Evolutionary conservation across 169 alveolate genomes (phyloP).

Genomic region (Cryptosporidium muris): DNA sequence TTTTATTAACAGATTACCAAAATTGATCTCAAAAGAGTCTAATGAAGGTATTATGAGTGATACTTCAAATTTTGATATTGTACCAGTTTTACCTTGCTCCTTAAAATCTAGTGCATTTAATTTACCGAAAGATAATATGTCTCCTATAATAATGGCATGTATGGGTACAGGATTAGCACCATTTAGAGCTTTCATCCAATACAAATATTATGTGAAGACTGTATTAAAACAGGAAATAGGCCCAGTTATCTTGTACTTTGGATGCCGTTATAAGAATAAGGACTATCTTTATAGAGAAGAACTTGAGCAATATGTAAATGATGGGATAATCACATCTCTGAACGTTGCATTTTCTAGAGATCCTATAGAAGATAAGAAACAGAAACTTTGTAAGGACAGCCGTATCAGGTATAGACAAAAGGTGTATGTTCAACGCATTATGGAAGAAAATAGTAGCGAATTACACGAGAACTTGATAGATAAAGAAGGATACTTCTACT

Average conservation of each 20-base stretch:
- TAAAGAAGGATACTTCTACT: constrained; percentile 72
- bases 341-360: constrained; percentile 79
- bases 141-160: constrained; percentile 78
- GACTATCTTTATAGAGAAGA: constrained; percentile 77
- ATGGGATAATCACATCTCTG: constrained; percentile 73
- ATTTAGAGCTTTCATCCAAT: constrained; percentile 78
- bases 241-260: constrained; percentile 77
- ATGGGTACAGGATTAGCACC: constrained; percentile 83
- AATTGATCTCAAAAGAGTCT: constrained; percentile 7
- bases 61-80: constrained; percentile 9
- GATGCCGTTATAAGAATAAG: constrained; percentile 76
- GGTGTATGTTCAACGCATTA: constrained; percentile 78
- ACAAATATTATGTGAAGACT: constrained; percentile 69
- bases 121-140: constrained; percentile 72
- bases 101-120: constrained; percentile 73
- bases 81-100: constrained; percentile 20
- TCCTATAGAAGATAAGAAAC: constrained; percentile 64
- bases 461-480: constrained; percentile 51
- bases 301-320: constrained; percentile 74
- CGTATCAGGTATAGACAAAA: constrained; percentile 70
- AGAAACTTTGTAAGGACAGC: neutral
- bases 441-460: constrained; percentile 50
- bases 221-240: constrained; percentile 70
- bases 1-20: constrained; percentile 43
- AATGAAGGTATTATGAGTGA: neutral